Conservation (phyloP, 441 rosid species). For the Erodium texanum region DNA sequence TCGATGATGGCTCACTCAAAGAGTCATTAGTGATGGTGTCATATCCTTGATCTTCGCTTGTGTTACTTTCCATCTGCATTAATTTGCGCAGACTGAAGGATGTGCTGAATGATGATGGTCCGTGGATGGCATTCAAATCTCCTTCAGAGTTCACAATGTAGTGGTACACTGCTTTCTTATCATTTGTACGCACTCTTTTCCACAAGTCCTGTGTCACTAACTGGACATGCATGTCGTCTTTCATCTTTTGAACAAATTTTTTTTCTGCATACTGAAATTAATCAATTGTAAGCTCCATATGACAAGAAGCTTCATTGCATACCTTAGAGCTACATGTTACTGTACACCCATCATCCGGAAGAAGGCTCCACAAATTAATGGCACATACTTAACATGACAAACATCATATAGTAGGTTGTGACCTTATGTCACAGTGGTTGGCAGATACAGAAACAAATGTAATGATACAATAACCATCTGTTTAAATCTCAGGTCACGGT, state of each 20-base stretch:
- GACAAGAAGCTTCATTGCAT: conserved; percentile 1
- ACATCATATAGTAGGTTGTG: background rate
- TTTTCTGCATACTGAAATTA: conserved; percentile 79
- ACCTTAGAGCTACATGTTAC: background rate
- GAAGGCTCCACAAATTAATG: background rate
- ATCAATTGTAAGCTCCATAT: background rate
- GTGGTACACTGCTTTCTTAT: conserved; percentile 84
- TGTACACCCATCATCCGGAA: too few species aligned
- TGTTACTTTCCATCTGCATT: conserved; percentile 64
- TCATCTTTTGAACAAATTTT: conserved; percentile 66
- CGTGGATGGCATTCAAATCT: conserved; percentile 57
- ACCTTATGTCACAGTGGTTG: background rate
- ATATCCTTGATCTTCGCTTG: conserved; percentile 42
- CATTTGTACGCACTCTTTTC: conserved; percentile 83
- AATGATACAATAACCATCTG: background rate
- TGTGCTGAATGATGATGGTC: conserved; percentile 47
- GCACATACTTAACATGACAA: background rate
- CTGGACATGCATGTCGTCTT: conserved; percentile 45
- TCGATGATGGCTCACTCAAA: conserved; percentile 52
- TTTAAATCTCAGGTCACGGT: background rate
- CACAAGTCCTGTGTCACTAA: conserved; percentile 63
- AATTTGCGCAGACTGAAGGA: conserved; percentile 75
- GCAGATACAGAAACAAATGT: background rate
- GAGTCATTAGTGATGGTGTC: conserved; percentile 46
- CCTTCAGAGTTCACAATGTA: conserved; percentile 65